Conservation (phyloP, 495 filamentous ascomycete genomes). For the Articulospora tetracladia region DNA sequence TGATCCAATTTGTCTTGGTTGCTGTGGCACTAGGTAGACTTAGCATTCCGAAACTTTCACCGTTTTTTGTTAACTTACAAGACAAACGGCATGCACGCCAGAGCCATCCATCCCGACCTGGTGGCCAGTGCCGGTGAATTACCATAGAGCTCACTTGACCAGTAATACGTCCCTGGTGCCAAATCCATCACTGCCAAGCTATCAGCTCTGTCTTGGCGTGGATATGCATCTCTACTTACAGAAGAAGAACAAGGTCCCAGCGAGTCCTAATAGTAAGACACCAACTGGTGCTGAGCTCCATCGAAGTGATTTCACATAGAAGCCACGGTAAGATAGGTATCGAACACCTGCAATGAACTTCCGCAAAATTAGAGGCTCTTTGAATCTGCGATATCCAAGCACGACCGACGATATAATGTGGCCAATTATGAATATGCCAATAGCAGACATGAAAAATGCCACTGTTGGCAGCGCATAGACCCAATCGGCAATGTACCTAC, state of each 20-base stretch:
- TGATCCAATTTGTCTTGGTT: conserved; percentile 38
- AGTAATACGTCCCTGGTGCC: conserved; percentile 52
- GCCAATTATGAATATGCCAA: not conserved
- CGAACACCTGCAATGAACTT: not conserved
- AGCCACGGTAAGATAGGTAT: not conserved
- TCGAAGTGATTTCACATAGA: not conserved
- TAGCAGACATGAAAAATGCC: not conserved
- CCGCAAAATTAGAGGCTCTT: not conserved
- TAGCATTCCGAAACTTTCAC: not conserved
- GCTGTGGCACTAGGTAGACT: conserved; percentile 5
- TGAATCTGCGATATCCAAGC: not conserved
- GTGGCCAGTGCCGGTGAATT: conserved; percentile 48
- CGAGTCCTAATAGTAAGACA: not conserved
- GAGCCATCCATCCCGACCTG: conserved; percentile 47
- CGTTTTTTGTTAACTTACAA: conserved; percentile 30
- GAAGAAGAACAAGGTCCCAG: not conserved
- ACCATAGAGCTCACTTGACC: conserved; percentile 39
- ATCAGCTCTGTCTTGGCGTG: not conserved
- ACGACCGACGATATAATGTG: not conserved
- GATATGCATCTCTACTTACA: not conserved
- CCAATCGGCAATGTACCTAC: not conserved
- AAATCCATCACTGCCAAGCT: conserved; percentile 40
- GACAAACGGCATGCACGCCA: conserved; percentile 48
- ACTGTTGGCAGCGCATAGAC: not conserved
- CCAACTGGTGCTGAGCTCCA: not conserved